Conservation (phyloP, 129 eudicot species). For the Calendula officinalis region DNA sequence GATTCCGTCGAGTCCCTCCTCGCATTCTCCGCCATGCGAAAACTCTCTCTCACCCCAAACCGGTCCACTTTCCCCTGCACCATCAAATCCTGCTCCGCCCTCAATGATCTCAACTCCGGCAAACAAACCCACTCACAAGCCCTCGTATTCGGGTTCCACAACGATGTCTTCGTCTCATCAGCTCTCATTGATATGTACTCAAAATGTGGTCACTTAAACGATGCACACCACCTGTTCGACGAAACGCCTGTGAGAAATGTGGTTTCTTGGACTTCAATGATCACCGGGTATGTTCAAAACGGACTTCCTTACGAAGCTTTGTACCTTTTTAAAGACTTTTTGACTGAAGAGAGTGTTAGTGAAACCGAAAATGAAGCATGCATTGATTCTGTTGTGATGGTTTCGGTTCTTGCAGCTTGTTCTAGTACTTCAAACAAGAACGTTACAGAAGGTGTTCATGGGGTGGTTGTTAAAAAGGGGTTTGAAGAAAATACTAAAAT, state of each 20-base stretch:
- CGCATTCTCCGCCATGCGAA: slow-evolving; percentile 44
- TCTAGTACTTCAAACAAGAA: slow-evolving; percentile 33
- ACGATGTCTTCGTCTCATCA: slow-evolving; percentile 36
- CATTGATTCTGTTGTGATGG: slow-evolving; percentile 38
- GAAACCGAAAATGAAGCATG: slow-evolving; percentile 10
- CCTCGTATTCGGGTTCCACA: slow-evolving; percentile 33
- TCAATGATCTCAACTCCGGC: slow-evolving; percentile 34
- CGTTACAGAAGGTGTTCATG: slow-evolving; percentile 37
- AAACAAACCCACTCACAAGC: slow-evolving; percentile 38
- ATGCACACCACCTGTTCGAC: slow-evolving; percentile 50
- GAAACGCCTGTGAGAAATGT: slow-evolving; percentile 45
- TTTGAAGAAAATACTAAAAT: slow-evolving; percentile 36
- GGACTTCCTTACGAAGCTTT: slow-evolving; percentile 34
- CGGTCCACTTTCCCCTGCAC: slow-evolving; percentile 44
- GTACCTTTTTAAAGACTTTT: slow-evolving; percentile 33
- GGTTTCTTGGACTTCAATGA: slow-evolving; percentile 65
- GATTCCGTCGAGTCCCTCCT: slow-evolving; percentile 42
- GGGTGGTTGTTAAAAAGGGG: slow-evolving; percentile 35
- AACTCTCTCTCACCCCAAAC: slow-evolving; percentile 39
- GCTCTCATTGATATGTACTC: slow-evolving; percentile 50
- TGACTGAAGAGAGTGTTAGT: slow-evolving; percentile 19
- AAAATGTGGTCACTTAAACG: slow-evolving; percentile 42
- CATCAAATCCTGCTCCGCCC: slow-evolving; percentile 39
- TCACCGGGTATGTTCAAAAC: slow-evolving; percentile 46
- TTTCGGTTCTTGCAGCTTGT: slow-evolving; percentile 39